Conservation (phyloP, 495 filamentous ascomycete species). For the Talaromyces proteolyticus region DNA sequence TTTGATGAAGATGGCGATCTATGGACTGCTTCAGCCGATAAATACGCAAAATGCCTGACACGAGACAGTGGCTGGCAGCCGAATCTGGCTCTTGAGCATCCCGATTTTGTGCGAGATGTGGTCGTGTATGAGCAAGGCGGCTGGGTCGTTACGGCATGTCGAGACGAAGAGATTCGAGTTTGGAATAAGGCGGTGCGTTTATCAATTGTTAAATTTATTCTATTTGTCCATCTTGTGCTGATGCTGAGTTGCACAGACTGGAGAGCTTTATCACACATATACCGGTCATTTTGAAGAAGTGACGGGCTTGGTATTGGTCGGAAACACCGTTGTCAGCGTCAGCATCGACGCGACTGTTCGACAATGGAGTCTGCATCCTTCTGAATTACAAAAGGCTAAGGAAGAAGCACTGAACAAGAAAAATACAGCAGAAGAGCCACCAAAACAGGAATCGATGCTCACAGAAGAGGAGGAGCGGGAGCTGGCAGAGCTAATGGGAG, state of each 20-base stretch:
- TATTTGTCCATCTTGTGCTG: too few species aligned
- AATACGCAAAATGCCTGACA: slow-evolving; percentile 68
- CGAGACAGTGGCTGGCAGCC: slow-evolving; percentile 58
- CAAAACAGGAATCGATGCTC: slow-evolving; percentile 47
- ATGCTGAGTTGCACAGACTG: slow-evolving; percentile 40
- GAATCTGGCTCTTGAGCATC: slow-evolving; percentile 69
- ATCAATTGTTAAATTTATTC: background rate
- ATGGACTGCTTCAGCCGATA: slow-evolving; percentile 89
- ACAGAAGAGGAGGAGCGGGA: slow-evolving; percentile 83
- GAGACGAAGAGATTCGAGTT: slow-evolving; percentile 86
- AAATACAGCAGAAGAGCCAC: too few species aligned
- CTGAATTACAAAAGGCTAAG: slow-evolving; percentile 57
- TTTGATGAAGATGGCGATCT: slow-evolving; percentile 69
- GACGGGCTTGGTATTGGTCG: slow-evolving; percentile 65
- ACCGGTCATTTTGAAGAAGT: slow-evolving; percentile 91
- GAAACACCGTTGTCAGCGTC: slow-evolving; percentile 63
- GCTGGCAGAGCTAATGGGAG: slow-evolving; percentile 81
- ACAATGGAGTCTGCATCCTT: slow-evolving; percentile 65
- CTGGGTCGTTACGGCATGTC: slow-evolving; percentile 86
- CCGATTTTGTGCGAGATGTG: slow-evolving; percentile 84
- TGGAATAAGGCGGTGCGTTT: slow-evolving; percentile 65
- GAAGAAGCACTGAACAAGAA: slow-evolving; percentile 51
- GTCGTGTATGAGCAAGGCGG: slow-evolving; percentile 60
- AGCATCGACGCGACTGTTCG: slow-evolving; percentile 86
- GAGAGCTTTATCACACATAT: slow-evolving; percentile 69